phyloP scores from a whole-genome alignment of 305 asterid species.

The Fraxinus sp. region DNA sequence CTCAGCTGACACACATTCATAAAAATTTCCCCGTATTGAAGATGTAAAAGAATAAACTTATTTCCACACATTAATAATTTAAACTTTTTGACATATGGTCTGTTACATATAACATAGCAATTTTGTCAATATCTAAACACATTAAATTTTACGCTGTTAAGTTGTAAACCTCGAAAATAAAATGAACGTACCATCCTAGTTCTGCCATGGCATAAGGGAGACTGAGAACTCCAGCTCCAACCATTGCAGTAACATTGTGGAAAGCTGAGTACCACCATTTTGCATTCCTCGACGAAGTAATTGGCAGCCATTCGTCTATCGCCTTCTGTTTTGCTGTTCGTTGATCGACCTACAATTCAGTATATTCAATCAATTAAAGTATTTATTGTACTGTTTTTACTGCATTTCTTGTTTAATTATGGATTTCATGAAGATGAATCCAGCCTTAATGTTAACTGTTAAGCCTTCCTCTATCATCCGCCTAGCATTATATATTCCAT shows the following conservation, averaged over 20 bases:
- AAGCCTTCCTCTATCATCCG: background rate
- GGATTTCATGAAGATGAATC: background rate
- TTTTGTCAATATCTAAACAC: background rate
- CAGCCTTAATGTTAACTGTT: background rate
- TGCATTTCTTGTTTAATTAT: background rate
- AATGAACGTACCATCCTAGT: conserved; percentile 25
- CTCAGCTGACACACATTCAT: background rate
- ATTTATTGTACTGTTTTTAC: background rate
- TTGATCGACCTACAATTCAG: conserved; percentile 19
- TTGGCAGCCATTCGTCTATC: conserved; percentile 42
- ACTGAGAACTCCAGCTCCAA: conserved; percentile 37
- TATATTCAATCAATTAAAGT: background rate
- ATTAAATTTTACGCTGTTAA: background rate
- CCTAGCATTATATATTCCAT: background rate
- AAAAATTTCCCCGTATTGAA: background rate
- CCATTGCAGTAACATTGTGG: conserved; percentile 46
- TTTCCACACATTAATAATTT: background rate
- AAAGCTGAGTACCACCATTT: conserved; percentile 47
- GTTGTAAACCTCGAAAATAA: background rate
- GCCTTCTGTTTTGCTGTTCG: conserved; percentile 26
- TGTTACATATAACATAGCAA: background rate
- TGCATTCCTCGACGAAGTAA: conserved; percentile 36
- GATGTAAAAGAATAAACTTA: background rate
- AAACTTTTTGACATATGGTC: background rate
- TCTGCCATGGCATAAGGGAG: conserved; percentile 33